Evolutionary conservation across 441 rosid species (phyloP), one percentile per base, ranked within the genome.

Genomic region (Jatropha podagrica): DNA sequence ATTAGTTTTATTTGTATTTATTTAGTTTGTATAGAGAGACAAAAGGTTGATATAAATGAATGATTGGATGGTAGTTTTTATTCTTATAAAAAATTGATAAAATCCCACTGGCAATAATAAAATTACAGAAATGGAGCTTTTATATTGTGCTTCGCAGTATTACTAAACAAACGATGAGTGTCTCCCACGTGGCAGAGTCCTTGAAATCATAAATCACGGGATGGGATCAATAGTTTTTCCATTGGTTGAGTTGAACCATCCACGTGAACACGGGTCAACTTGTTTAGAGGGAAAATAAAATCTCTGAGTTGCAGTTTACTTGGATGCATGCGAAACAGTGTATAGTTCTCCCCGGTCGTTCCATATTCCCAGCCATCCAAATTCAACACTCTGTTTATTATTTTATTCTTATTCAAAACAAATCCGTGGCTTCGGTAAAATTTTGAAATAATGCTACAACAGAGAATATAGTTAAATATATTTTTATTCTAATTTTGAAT

Each of bases 211-310:
- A 63, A 2, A 40, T 60, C 41, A 67, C 4, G 9, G 20, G 41
- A 32, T 62, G 66, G 20, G 26, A 9, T 59, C 1, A 11, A 59
- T 59, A 23, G 9, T 20, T n/a, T 8, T 65, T 54, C 9, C 67
- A 46, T 60, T 66, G 65, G 56, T 3, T 26, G 58, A 27, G 58
- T 0, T 8, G 26, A 52, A 41, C 69, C 63, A 40, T 74, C 70
- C 54, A 74, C 77, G 73, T 68, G 78, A 38, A 27, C n/a, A 27
- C 58, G 0, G 7, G 77, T 67, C 67, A 58, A 67, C 48, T 32
- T 37, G 17, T 46, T 66, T 27, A 0, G 0, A 10, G 32, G 32
- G 1, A 32, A 1, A 1, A 32, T 32, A 32, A 32, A 32, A 32
- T 32, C 32, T 40, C 41, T 3, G 49, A 40, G 37, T 38, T 40